phyloP scores from a whole-genome alignment of 352 stramenopile genomes.

The Phytophthora quininea region DNA sequence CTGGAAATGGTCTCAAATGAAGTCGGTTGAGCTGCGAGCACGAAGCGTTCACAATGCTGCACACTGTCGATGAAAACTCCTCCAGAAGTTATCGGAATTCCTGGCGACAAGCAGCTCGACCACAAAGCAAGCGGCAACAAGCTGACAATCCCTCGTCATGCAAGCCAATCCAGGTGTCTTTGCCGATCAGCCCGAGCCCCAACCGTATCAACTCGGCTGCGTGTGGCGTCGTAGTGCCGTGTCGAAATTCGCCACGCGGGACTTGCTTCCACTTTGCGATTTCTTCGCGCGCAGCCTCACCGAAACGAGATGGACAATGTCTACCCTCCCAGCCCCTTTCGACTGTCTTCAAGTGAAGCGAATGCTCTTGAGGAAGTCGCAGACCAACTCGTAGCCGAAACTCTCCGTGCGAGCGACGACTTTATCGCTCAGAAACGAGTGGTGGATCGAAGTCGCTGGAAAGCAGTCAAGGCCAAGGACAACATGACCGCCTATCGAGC shows the following conservation, averaged over 20 bases:
- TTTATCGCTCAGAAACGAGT: constrained; percentile 40
- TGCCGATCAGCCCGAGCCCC: no score
- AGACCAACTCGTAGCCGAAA: constrained; percentile 58
- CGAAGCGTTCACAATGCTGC: no score
- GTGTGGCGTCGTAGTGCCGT: background rate
- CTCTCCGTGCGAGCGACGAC: constrained; percentile 50
- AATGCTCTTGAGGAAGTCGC: constrained; percentile 43
- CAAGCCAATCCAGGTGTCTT: no score
- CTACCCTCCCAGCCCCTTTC: constrained; percentile 15
- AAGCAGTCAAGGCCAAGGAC: constrained; percentile 45
- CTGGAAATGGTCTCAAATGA: no score
- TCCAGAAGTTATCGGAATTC: no score
- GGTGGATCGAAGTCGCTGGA: constrained; percentile 47
- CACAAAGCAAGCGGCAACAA: background rate
- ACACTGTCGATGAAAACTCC: no score
- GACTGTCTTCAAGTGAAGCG: constrained; percentile 40
- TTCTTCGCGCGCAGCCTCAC: background rate
- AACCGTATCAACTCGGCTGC: background rate
- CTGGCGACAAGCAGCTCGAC: constrained; percentile 2
- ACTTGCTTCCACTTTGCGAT: background rate
- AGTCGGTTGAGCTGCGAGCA: no score
- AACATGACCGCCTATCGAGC: constrained; percentile 44
- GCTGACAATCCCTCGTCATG: background rate
- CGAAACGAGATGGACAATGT: background rate
- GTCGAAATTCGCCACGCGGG: background rate